Evolutionary conservation across 768 basidiomycete species (phyloP).

Genomic region (Rhizopogon roseolus): DNA sequence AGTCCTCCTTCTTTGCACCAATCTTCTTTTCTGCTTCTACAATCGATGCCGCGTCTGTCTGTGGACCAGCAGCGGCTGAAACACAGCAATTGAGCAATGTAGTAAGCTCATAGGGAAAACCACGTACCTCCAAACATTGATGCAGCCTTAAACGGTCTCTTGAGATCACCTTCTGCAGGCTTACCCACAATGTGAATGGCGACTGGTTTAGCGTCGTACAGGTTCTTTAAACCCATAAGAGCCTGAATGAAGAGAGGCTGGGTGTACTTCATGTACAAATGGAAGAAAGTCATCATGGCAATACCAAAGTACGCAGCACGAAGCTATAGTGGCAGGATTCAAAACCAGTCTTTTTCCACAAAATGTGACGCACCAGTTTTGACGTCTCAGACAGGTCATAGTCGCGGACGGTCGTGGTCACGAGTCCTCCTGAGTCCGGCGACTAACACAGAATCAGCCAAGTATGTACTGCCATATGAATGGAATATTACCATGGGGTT

Average conservation of each 20-base stretch:
- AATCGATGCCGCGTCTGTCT: slow-evolving; percentile 82
- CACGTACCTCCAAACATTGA: slow-evolving; percentile 69
- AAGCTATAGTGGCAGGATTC: slow-evolving; percentile 33
- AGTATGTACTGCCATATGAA: background rate
- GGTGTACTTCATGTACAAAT: slow-evolving; percentile 91
- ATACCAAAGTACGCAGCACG: slow-evolving; percentile 67
- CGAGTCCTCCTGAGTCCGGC: slow-evolving; percentile 64
- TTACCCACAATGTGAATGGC: slow-evolving; percentile 79
- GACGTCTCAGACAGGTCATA: slow-evolving; percentile 89
- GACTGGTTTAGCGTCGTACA: slow-evolving; percentile 84
- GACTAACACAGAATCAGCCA: slow-evolving; percentile 31
- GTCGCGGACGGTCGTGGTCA: slow-evolving; percentile 90
- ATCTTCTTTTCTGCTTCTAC: slow-evolving; percentile 86
- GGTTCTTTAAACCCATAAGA: slow-evolving; percentile 89
- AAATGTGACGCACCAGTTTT: slow-evolving; percentile 54
- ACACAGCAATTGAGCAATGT: background rate
- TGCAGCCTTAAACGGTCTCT: slow-evolving; percentile 81
- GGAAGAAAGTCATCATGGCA: slow-evolving; percentile 90
- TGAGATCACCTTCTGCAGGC: slow-evolving; percentile 78
- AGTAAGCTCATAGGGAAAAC: background rate
- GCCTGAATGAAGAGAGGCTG: slow-evolving; percentile 95
- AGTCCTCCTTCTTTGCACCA: slow-evolving; percentile 78
- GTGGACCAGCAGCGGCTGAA: slow-evolving; percentile 57
- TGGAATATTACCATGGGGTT: slow-evolving; percentile 61
- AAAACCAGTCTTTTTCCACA: background rate